These are phyloP conservation scores for Drosera capensis DNA, from an alignment of 148 eudicot genomes.

Conservation along the genomic window DNA sequence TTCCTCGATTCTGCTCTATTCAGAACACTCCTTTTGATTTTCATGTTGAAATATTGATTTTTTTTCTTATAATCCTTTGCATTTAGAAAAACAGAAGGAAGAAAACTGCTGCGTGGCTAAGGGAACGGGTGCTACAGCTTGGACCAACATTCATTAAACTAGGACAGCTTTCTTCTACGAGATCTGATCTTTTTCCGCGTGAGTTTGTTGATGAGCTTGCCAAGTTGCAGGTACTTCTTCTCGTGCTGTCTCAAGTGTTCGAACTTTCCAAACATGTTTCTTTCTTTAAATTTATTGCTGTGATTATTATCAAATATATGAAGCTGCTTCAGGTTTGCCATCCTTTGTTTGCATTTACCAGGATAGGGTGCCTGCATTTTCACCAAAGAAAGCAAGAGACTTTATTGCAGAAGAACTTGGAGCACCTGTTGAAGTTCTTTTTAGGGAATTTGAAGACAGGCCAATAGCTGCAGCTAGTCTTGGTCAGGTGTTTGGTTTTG, in stretches of 20 bases:
- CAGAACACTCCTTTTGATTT: background rate
- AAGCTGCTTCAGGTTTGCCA: background rate
- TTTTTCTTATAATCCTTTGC: background rate
- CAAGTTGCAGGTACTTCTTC: conserved; percentile 66
- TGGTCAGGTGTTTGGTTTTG: conserved; percentile 73
- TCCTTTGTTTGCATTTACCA: conserved; percentile 20
- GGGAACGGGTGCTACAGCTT: conserved; percentile 85
- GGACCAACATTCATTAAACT: conserved; percentile 95
- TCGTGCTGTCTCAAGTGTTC: background rate
- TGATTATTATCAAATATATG: background rate
- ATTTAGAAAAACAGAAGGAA: conserved; percentile 46
- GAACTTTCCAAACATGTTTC: background rate
- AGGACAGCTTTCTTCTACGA: conserved; percentile 84
- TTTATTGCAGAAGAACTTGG: conserved; percentile 73
- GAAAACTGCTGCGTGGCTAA: conserved; percentile 82
- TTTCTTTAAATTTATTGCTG: background rate
- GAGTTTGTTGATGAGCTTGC: conserved; percentile 95
- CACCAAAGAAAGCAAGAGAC: conserved; percentile 62
- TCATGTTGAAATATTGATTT: background rate
- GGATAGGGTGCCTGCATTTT: conserved; percentile 98
- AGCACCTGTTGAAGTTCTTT: conserved; percentile 61
- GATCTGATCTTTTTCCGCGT: conserved; percentile 88
- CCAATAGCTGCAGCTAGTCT: conserved; percentile 99
- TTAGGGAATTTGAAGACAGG: conserved; percentile 78
- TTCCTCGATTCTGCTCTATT: background rate